Evolutionary conservation across 2,329 filamentous ascomycete genomes (phyloP).

Genomic region (Fusarium liriodendri): DNA sequence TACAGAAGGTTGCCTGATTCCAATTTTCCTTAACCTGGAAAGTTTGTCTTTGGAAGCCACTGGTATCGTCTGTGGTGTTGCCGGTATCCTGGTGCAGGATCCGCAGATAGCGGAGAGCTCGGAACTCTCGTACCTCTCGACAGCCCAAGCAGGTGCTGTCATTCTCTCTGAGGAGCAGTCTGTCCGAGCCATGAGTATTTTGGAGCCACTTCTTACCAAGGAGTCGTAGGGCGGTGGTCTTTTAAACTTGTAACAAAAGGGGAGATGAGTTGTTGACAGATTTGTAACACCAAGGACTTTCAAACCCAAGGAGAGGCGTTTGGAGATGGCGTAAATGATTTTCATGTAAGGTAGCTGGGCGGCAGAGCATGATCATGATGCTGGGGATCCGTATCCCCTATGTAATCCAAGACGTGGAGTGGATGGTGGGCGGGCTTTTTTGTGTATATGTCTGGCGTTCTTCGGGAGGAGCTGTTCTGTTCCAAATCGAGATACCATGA

Average conservation of each 20-base stretch:
- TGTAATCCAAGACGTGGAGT: conserved; percentile 8
- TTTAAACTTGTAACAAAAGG: neutral
- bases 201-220: conserved; percentile 55
- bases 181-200: conserved; percentile 76
- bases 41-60: conserved; percentile 87
- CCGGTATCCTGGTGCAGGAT: conserved; percentile 81
- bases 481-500: conserved; percentile 42
- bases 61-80: conserved; percentile 94
- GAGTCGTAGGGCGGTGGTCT: neutral
- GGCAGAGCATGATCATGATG: neutral
- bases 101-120: conserved; percentile 68
- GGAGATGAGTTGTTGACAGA: neutral
- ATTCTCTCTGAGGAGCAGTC: conserved; percentile 83
- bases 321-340: conserved; percentile 31
- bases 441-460: conserved; percentile 33
- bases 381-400: conserved; percentile 1
- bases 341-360: conserved; percentile 5
- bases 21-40: conserved; percentile 88
- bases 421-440: conserved; percentile 14
- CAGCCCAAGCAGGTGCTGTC: conserved; percentile 87
- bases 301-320: conserved; percentile 20
- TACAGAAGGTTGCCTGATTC: conserved; percentile 78
- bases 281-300: conserved; percentile 27
- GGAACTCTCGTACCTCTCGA: conserved; percentile 92
- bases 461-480: conserved; percentile 19